These are phyloP conservation scores for Fusarium begoniae DNA, from an alignment of 2,329 filamentous ascomycete species.

Conservation along the genomic window DNA sequence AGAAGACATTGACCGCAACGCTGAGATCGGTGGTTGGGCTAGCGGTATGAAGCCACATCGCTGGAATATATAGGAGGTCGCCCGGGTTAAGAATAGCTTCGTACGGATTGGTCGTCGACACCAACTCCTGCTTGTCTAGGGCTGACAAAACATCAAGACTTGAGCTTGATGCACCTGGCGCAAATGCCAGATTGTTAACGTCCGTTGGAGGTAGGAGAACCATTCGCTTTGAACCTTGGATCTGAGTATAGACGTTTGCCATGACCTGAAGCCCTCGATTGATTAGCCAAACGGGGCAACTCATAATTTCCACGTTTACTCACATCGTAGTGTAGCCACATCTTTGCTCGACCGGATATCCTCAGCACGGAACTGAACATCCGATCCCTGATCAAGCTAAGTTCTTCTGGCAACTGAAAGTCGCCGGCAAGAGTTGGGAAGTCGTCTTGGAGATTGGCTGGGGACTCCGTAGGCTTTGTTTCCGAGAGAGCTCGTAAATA, in stretches of 20 bases:
- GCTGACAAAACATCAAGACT: conserved; percentile 74
- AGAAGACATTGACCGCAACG: conserved; percentile 91
- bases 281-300: background rate
- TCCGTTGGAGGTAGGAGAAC: conserved; percentile 83
- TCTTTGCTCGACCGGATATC: conserved; percentile 80
- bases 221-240: conserved; percentile 76
- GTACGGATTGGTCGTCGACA: conserved; percentile 69
- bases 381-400: conserved; percentile 67
- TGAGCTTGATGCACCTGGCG: conserved; percentile 82
- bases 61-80: conserved; percentile 82
- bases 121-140: conserved; percentile 52
- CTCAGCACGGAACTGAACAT: conserved; percentile 82
- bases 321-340: conserved; percentile 93
- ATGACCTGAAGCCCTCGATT: conserved; percentile 67
- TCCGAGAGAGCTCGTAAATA: conserved; percentile 84
- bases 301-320: conserved; percentile 39
- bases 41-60: conserved; percentile 85
- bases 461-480: conserved; percentile 71
- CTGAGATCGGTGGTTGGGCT: conserved; percentile 67
- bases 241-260: conserved; percentile 86
- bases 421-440: conserved; percentile 75
- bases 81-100: conserved; percentile 74
- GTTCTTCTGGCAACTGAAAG: conserved; percentile 72
- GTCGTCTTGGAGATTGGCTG: conserved; percentile 75
- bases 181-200: conserved; percentile 73